Evolutionary conservation across 2,329 filamentous ascomycete species (phyloP).

Genomic region (Fusarium longipes): DNA sequence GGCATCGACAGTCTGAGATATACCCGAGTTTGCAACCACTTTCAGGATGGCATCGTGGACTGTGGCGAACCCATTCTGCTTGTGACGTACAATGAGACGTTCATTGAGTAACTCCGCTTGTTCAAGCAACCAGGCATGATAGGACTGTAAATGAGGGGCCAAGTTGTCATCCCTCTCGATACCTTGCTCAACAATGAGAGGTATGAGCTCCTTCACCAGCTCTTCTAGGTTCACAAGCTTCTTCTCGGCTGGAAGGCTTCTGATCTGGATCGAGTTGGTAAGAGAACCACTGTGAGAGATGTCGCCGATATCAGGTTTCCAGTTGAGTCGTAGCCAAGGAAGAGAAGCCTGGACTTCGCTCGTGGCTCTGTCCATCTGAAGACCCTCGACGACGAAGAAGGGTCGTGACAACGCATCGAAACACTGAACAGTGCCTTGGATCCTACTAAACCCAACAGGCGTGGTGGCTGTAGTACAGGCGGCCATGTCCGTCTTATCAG

Average conservation of each 20-base stretch:
- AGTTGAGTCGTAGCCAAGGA: conserved; percentile 38
- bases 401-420: conserved; percentile 31
- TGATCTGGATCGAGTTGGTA: conserved; percentile 38
- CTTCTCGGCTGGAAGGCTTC: conserved; percentile 41
- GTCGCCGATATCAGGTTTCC: conserved; percentile 42
- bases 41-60: conserved; percentile 15
- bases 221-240: conserved; percentile 41
- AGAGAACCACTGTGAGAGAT: conserved; percentile 37
- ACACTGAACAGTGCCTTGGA: conserved; percentile 36
- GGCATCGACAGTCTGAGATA: conserved; percentile 40
- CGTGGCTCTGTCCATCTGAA: conserved; percentile 41
- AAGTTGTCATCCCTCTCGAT: conserved; percentile 29
- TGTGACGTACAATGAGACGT: conserved; percentile 12
- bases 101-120: conserved; percentile 32
- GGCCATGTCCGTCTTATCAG: conserved; percentile 31
- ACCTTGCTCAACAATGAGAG: conserved; percentile 35
- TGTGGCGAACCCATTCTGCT: conserved; percentile 21
- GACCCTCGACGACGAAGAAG: conserved; percentile 40
- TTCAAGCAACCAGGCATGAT: conserved; percentile 35
- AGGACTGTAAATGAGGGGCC: conserved; percentile 27
- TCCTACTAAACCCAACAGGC: conserved; percentile 36
- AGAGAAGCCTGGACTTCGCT: conserved; percentile 36
- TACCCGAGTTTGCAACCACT: conserved; percentile 32
- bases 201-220: conserved; percentile 39
- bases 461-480: conserved; percentile 37